Evolutionary conservation across 2,329 filamentous ascomycete genomes (phyloP).

Genomic region (Alternaria sp.): DNA sequence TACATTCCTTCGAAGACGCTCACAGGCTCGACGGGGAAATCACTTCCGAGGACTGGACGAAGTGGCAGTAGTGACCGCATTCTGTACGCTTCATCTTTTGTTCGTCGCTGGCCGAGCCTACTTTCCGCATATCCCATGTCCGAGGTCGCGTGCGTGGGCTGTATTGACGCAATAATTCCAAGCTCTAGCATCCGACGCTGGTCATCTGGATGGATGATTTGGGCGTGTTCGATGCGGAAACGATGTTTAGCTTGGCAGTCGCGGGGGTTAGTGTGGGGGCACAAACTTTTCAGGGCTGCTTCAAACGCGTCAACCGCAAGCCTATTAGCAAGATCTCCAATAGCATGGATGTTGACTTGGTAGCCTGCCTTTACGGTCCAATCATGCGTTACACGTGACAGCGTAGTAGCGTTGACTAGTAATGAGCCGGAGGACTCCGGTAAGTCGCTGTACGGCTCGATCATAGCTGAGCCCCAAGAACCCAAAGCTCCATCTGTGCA

Average conservation of each 20-base stretch:
- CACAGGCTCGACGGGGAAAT: constrained; percentile 76
- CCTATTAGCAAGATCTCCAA: constrained; percentile 74
- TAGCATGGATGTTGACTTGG: constrained; percentile 77
- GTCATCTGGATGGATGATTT: constrained; percentile 73
- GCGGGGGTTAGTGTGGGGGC: constrained; percentile 53
- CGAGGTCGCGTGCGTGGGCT: constrained; percentile 75
- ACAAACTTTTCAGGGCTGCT: constrained; percentile 63
- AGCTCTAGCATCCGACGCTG: constrained; percentile 66
- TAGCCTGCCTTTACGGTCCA: constrained; percentile 68
- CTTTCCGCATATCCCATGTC: constrained; percentile 73
- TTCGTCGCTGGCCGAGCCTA: constrained; percentile 66
- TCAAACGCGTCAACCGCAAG: constrained; percentile 70
- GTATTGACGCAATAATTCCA: constrained; percentile 72
- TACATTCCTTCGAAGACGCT: constrained; percentile 74
- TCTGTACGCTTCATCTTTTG: constrained; percentile 67
- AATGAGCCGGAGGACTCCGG: constrained; percentile 69
- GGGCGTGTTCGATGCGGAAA: constrained; percentile 74
- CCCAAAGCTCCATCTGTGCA: constrained; percentile 71
- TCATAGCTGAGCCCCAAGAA: constrained; percentile 74
- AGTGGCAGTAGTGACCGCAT: constrained; percentile 69
- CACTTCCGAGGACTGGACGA: constrained; percentile 68
- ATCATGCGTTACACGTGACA: constrained; percentile 62
- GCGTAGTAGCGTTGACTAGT: constrained; percentile 68
- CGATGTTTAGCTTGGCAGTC: constrained; percentile 64
- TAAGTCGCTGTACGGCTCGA: constrained; percentile 74